A percentile compares a stretch with the other conserved stretches of the same genome.
Evolutionary conservation across 192 early-diverging fungal species (phyloP).

Genomic region (Gamsiella multidivaricata): DNA sequence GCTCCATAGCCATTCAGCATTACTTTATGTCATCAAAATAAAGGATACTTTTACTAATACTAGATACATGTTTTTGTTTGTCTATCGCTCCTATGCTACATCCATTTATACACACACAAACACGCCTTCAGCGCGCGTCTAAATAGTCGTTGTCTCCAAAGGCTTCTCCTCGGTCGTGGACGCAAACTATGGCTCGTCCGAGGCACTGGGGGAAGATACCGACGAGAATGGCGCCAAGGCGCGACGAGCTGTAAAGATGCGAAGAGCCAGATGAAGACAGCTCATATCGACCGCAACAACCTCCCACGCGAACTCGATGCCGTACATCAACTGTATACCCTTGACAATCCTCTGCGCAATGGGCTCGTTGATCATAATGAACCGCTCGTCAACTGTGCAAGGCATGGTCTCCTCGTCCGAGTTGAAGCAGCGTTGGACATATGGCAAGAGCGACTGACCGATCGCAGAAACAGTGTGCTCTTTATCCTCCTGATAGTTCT

Average conservation of each 20-base stretch:
- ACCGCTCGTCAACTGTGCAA: slow-evolving; percentile 59
- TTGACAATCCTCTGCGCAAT: slow-evolving; percentile 82
- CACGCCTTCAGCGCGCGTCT: no score
- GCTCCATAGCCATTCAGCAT: no score
- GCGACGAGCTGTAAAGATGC: slow-evolving; percentile 65
- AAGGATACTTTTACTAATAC: no score
- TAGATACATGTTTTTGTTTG: neutral
- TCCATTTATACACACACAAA: no score
- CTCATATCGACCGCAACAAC: slow-evolving; percentile 69
- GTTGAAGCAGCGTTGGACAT: slow-evolving; percentile 60
- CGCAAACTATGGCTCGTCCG: neutral
- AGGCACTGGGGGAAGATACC: neutral
- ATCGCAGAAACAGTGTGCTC: slow-evolving; percentile 45
- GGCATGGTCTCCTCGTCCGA: slow-evolving; percentile 60
- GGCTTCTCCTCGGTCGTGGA: neutral
- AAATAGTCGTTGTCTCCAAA: neutral
- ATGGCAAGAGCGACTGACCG: slow-evolving; percentile 49
- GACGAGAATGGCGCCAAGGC: slow-evolving; percentile 65
- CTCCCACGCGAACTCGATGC: slow-evolving; percentile 90
- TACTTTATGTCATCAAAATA: no score
- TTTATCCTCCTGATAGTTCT: slow-evolving; percentile 21
- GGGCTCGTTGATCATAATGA: slow-evolving; percentile 65
- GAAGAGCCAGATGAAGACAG: slow-evolving; percentile 59
- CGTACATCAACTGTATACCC: slow-evolving; percentile 83
- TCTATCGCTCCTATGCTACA: no score